phyloP scores from a whole-genome alignment of 768 basidiomycete species.

The Termitomyces sp. region DNA sequence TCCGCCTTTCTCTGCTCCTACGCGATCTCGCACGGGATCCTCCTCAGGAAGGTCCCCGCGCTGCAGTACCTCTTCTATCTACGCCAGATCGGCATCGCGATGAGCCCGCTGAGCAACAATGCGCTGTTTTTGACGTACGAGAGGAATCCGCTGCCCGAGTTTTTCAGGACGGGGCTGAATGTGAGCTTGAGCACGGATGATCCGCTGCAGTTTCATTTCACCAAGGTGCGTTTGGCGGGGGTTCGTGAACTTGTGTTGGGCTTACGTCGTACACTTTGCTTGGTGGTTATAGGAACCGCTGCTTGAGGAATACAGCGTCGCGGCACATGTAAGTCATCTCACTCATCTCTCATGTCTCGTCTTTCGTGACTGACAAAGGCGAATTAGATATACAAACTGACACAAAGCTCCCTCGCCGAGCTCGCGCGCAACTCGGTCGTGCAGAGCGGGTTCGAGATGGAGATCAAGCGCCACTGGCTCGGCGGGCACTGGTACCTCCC shows the following conservation, averaged over 20 bases:
- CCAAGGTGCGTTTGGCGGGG: conserved; percentile 55
- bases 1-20: conserved; percentile 96
- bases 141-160: conserved; percentile 94
- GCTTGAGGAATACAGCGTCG: conserved; percentile 96
- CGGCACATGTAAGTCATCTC: conserved; percentile 73
- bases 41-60: conserved; percentile 95
- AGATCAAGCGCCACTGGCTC: conserved; percentile 93
- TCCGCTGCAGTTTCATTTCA: conserved; percentile 96
- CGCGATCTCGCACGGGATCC: conserved; percentile 98
- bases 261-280: not conserved
- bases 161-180: conserved; percentile 94
- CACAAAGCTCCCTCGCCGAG: conserved; percentile 91
- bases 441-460: conserved; percentile 98
- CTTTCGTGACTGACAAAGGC: no score
- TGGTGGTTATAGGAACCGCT: conserved; percentile 66
- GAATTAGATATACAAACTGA: conserved; percentile 87
- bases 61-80: conserved; percentile 97
- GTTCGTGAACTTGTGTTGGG: not conserved
- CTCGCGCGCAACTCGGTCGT: conserved; percentile 96
- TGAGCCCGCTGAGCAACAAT: conserved; percentile 98
- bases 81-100: conserved; percentile 96
- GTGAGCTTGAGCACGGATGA: conserved; percentile 96
- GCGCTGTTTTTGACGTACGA: conserved; percentile 96
- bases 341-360: not conserved
- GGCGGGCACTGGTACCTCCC: conserved; percentile 92